phyloP scores from a whole-genome alignment of 108 stramenopile species.

The Fragilaria radians region DNA sequence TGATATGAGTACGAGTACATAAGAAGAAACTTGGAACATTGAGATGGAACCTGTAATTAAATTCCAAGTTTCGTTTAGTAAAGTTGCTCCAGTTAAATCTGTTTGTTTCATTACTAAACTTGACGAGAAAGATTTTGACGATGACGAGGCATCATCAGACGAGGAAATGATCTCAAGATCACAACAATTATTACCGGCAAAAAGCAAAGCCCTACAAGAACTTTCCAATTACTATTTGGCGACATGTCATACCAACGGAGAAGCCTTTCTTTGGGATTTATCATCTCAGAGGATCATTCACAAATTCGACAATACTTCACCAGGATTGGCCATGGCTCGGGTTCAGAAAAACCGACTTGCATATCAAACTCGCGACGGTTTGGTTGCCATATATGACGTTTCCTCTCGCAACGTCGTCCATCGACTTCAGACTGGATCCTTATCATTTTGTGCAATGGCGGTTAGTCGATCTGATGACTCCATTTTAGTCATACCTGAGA shows the following conservation, averaged over 20 bases:
- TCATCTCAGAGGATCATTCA: conserved; percentile 7
- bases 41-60: conserved; percentile 2
- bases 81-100: background rate
- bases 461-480: conserved; percentile 37
- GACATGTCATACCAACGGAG: conserved; percentile 34
- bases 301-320: conserved; percentile 1
- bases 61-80: background rate
- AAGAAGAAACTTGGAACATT: no score
- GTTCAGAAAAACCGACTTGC: conserved; percentile 16
- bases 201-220: background rate
- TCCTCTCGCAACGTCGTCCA: conserved; percentile 16
- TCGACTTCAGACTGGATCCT: conserved; percentile 28
- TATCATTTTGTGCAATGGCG: conserved; percentile 67
- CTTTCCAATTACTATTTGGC: conserved; percentile 8
- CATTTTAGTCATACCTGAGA: conserved; percentile 55
- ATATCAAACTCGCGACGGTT: conserved; percentile 78
- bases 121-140: background rate
- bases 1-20: no score
- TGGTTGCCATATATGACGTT: conserved; percentile 63
- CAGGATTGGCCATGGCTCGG: conserved; percentile 13
- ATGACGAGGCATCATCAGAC: background rate
- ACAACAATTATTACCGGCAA: background rate
- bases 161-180: conserved; percentile 2
- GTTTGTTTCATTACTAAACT: conserved; percentile 5
- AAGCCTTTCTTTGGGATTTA: conserved; percentile 35